phyloP scores from a whole-genome alignment of 345 rosid species.

The Trapa incisa region DNA sequence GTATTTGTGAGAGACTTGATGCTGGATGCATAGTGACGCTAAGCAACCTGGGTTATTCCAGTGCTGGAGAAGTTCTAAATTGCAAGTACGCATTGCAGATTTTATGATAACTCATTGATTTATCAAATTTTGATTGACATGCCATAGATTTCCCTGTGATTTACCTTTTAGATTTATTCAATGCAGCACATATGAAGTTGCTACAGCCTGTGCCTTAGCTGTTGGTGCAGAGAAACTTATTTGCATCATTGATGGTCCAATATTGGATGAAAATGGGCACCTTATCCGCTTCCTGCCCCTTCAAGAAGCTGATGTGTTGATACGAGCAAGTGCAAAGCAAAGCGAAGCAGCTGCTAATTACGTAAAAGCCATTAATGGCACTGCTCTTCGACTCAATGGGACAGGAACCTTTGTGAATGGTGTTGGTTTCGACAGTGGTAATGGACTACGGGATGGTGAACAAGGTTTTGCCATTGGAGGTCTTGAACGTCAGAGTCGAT shows the following conservation, averaged over 20 bases:
- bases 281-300: conserved; percentile 81
- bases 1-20: conserved; percentile 82
- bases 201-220: conserved; percentile 95
- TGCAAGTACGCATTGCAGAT: conserved; percentile 66
- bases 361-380: conserved; percentile 69
- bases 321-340: conserved; percentile 72
- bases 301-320: conserved; percentile 77
- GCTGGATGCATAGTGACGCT: conserved; percentile 67
- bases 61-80: conserved; percentile 91
- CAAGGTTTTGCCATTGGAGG: conserved; percentile 99
- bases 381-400: conserved; percentile 25
- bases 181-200: conserved; percentile 93
- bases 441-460: conserved; percentile 68
- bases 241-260: conserved; percentile 84
- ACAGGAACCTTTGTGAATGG: conserved; percentile 66
- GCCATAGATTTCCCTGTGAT: not conserved
- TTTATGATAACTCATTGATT: not conserved
- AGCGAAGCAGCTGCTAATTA: conserved; percentile 88
- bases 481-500: conserved; percentile 66
- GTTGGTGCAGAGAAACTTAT: conserved; percentile 95
- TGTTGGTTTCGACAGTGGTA: conserved; percentile 78
- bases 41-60: conserved; percentile 89
- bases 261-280: conserved; percentile 66
- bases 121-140: not conserved
- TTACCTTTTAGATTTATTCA: conserved; percentile 6